Evolutionary conservation across 2,329 filamentous ascomycete genomes (phyloP), one percentile per base, ranked within the genome.

Genomic region (Calonectria fujianensis): DNA sequence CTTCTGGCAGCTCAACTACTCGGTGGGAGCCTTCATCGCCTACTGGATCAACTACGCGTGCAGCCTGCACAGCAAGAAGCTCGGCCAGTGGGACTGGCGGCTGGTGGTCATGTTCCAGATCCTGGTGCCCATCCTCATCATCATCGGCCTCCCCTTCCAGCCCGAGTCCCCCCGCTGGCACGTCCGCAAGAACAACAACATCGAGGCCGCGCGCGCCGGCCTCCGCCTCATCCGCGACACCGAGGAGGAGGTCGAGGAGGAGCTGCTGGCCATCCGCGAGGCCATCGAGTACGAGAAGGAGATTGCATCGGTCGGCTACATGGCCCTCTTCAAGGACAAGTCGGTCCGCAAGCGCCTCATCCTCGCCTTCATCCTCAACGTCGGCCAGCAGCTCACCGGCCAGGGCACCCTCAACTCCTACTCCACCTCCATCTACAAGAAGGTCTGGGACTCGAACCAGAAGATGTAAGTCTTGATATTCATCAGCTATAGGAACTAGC

Each of bases 361-460:
- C 57, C 88, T 95, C 37, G 92, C 92, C 31, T 89, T 93, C 77
- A 84, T 94, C 64, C 85, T 95, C 84, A 95, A 95, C 82, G 88
- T 92, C 59, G 93, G 93, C 59, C 93, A 94, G 83, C 93, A 95
- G 83, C 88, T 95, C 51, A 93, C 93, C 7, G 93, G 93, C 27
- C 93, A 95, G 84, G 93, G 93, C 76, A 93, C 92, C 1, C 88
- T 95, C 77, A 95, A 94, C 88, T 90, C 90, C 4, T 95, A 95
- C 87, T 93, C 90, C 27, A 93, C 93, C n/a, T 90, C 91, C 78
- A 93, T 95, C 80, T 95, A 95, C 87, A 91, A 93, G 85, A 92
- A 93, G 82, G 90, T 94, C 31, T 95, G 93, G 87, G 88, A 85
- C 31, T 88, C 84, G 69, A 85, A 84, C 70, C 86, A 89, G 65